phyloP scores from a whole-genome alignment of 2,329 filamentous ascomycete genomes.

The Amauroascus niger region DNA sequence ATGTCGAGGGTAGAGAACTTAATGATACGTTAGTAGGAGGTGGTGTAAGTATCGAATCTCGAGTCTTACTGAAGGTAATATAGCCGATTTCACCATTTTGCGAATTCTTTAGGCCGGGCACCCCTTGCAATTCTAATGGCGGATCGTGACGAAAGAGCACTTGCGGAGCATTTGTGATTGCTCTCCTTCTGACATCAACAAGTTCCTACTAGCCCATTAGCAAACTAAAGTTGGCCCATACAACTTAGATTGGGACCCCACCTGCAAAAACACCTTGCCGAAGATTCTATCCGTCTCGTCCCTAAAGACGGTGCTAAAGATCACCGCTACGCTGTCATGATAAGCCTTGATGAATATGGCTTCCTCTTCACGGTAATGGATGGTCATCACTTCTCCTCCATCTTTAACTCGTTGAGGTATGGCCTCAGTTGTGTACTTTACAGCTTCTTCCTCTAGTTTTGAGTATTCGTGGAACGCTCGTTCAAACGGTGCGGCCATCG shows the following conservation, averaged over 20 bases:
- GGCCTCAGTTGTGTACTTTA: slow-evolving; percentile 85
- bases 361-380: slow-evolving; percentile 98
- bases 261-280: slow-evolving; percentile 92
- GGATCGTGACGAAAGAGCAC: slow-evolving; percentile 93
- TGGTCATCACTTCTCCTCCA: slow-evolving; percentile 85
- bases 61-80: slow-evolving; percentile 78
- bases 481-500: slow-evolving; percentile 97
- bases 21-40: slow-evolving; percentile 11
- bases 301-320: slow-evolving; percentile 95
- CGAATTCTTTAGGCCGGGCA: slow-evolving; percentile 68
- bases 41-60: slow-evolving; percentile 14
- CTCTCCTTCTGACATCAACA: slow-evolving; percentile 81
- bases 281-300: slow-evolving; percentile 97
- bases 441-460: slow-evolving; percentile 73
- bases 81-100: slow-evolving; percentile 86
- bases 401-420: slow-evolving; percentile 84
- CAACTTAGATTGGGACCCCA: slow-evolving; percentile 17
- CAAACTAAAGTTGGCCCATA: background rate
- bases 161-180: slow-evolving; percentile 96
- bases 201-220: slow-evolving; percentile 54
- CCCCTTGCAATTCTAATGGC: slow-evolving; percentile 77
- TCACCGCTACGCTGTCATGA: slow-evolving; percentile 94
- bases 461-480: slow-evolving; percentile 92
- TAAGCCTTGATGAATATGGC: slow-evolving; percentile 98
- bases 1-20: slow-evolving; percentile 87